These are phyloP conservation scores for Protomyces lactucae-debilis DNA, from an alignment of 1,139 yeast genomes.

Conservation along the genomic window DNA sequence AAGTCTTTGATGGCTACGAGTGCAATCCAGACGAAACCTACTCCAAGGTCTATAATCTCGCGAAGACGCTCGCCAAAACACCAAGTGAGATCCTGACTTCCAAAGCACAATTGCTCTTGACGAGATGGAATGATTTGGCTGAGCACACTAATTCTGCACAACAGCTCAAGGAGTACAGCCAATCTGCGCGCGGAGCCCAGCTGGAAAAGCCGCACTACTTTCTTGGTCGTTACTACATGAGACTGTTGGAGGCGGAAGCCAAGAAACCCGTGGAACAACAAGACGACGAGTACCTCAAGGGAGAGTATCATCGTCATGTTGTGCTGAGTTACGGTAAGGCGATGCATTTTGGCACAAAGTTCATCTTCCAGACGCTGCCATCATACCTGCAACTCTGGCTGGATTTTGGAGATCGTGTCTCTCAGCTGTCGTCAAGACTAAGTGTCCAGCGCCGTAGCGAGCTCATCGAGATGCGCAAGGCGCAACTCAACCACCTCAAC, in stretches of 20 bases:
- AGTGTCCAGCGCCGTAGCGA: slow-evolving; percentile 32
- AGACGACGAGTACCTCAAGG: slow-evolving; percentile 43
- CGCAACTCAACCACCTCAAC: slow-evolving; percentile 32
- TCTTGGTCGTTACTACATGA: slow-evolving; percentile 73
- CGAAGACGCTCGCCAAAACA: background rate
- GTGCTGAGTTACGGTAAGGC: slow-evolving; percentile 63
- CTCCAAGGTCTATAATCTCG: slow-evolving; percentile 4
- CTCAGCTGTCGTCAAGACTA: slow-evolving; percentile 15
- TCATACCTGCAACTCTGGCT: slow-evolving; percentile 88
- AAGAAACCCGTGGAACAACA: slow-evolving; percentile 42
- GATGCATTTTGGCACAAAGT: slow-evolving; percentile 61
- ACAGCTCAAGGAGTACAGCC: slow-evolving; percentile 63
- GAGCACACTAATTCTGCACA: slow-evolving; percentile 76
- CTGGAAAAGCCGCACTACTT: slow-evolving; percentile 82
- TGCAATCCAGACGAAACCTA: slow-evolving; percentile 2
- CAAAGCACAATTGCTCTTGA: slow-evolving; percentile 64
- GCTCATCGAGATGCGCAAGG: slow-evolving; percentile 29
- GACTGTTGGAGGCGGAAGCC: slow-evolving; percentile 61
- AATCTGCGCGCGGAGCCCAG: slow-evolving; percentile 51
- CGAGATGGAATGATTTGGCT: slow-evolving; percentile 83
- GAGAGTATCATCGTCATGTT: slow-evolving; percentile 63
- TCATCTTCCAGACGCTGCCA: slow-evolving; percentile 80
- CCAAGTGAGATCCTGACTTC: slow-evolving; percentile 32
- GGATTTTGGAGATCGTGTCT: slow-evolving; percentile 55
- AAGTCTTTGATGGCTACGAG: slow-evolving; percentile 29